phyloP scores from a whole-genome alignment of 306 rosid species.

The Citrullus colocynthis region DNA sequence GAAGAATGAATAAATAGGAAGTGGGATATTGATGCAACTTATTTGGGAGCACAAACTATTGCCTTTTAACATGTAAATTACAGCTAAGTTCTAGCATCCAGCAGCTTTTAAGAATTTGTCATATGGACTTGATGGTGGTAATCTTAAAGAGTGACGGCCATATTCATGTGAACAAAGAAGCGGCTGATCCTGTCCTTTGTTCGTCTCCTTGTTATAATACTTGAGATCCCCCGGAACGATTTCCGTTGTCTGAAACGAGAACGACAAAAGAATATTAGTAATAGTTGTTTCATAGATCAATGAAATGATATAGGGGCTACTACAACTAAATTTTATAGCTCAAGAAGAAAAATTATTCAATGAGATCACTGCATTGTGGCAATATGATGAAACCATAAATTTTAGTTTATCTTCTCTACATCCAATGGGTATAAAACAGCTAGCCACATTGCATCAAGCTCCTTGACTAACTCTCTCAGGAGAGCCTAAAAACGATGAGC shows the following conservation, averaged over 20 bases:
- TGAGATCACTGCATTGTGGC: neutral
- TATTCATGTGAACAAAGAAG: slow-evolving; percentile 31
- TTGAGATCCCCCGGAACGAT: slow-evolving; percentile 32
- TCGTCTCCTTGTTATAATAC: slow-evolving; percentile 28
- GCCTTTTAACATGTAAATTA: neutral
- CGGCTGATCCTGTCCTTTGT: slow-evolving; percentile 29
- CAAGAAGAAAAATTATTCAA: neutral
- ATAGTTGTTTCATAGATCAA: neutral
- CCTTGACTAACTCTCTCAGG: neutral
- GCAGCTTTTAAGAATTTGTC: slow-evolving; percentile 96
- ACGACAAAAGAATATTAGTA: neutral
- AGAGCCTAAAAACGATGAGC: neutral
- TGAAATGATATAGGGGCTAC: neutral
- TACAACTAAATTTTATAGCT: neutral
- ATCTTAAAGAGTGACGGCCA: slow-evolving; percentile 40
- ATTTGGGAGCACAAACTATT: neutral
- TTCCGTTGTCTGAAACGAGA: slow-evolving; percentile 34
- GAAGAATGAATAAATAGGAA: slow-evolving; percentile 5
- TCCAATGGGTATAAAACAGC: neutral
- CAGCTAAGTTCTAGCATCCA: slow-evolving; percentile 35
- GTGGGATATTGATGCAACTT: neutral
- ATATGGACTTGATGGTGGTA: slow-evolving; percentile 81
- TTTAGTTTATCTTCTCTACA: neutral
- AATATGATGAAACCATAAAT: neutral
- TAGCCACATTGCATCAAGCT: neutral